phyloP scores from a whole-genome alignment of 345 rosid genomes.

The Citrus australasica region DNA sequence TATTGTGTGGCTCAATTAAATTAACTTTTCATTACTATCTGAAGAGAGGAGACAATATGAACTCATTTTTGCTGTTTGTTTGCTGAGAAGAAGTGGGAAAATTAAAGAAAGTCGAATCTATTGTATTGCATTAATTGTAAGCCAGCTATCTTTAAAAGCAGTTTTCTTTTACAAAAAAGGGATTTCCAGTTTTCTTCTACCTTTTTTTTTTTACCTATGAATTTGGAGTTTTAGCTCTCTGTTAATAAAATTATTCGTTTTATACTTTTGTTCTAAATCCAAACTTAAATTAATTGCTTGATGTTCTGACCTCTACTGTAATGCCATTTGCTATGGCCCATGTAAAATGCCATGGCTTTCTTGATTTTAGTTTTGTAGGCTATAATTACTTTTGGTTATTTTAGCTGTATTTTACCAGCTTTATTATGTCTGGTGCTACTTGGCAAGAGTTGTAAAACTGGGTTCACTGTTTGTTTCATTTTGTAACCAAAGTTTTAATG shows the following conservation, averaged over 20 bases:
- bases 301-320: not conserved
- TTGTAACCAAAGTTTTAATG: not conserved
- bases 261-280: not conserved
- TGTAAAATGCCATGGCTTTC: not conserved
- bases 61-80: not conserved
- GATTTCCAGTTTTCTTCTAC: not conserved
- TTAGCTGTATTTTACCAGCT: not conserved
- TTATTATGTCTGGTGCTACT: not conserved
- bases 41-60: not conserved
- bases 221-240: not conserved
- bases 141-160: not conserved
- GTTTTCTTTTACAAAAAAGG: not conserved
- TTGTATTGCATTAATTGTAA: not conserved
- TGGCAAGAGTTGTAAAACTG: not conserved
- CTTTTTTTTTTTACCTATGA: not conserved
- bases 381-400: not conserved
- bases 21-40: not conserved
- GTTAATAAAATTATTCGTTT: not conserved
- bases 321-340: not conserved
- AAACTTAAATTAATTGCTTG: not conserved
- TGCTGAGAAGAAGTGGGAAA: not conserved
- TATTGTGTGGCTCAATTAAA: not conserved
- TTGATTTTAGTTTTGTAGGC: not conserved
- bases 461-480: not conserved
- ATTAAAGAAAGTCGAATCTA: not conserved